Conservation (phyloP, 345 rosid species). For the Gynandropsis gynandra region DNA sequence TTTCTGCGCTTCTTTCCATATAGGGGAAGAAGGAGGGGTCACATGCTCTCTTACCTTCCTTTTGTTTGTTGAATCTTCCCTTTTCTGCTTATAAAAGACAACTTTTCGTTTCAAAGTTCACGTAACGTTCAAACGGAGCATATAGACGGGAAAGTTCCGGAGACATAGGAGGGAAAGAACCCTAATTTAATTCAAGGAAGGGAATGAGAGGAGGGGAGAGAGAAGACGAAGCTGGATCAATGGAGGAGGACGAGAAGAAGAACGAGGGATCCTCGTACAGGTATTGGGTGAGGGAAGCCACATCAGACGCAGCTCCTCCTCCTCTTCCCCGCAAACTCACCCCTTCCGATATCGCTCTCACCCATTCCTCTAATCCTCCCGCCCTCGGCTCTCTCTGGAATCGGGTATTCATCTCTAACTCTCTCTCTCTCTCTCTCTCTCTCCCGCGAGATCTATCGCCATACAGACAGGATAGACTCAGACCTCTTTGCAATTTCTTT, state of each 20-base stretch:
- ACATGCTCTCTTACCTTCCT: too few relatives aligned
- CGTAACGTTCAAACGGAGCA: too few relatives aligned
- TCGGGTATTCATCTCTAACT: slow-evolving; percentile 31
- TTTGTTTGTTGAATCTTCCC: too few relatives aligned
- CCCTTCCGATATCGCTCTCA: slow-evolving; percentile 27
- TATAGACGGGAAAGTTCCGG: slow-evolving; percentile 22
- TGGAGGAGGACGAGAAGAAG: slow-evolving; percentile 37
- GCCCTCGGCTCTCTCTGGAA: slow-evolving; percentile 87
- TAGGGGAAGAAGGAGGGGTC: too few relatives aligned
- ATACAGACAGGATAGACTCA: too few relatives aligned
- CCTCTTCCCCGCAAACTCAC: slow-evolving; percentile 63
- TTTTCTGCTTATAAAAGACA: too few relatives aligned
- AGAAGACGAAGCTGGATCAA: too few relatives aligned
- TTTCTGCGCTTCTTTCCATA: too few relatives aligned
- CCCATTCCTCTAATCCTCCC: slow-evolving; percentile 28
- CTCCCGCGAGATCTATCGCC: too few relatives aligned
- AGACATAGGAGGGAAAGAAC: slow-evolving; percentile 28
- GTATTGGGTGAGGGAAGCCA: slow-evolving; percentile 81
- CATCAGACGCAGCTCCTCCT: slow-evolving; percentile 67
- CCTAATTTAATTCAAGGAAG: slow-evolving; percentile 20
- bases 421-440: neutral
- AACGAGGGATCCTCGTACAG: slow-evolving; percentile 47
- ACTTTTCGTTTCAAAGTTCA: too few relatives aligned
- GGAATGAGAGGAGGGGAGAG: neutral
- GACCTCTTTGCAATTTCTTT: too few relatives aligned